Evolutionary conservation across 306 rosid species (phyloP).

Genomic region (Lupinus albus): DNA sequence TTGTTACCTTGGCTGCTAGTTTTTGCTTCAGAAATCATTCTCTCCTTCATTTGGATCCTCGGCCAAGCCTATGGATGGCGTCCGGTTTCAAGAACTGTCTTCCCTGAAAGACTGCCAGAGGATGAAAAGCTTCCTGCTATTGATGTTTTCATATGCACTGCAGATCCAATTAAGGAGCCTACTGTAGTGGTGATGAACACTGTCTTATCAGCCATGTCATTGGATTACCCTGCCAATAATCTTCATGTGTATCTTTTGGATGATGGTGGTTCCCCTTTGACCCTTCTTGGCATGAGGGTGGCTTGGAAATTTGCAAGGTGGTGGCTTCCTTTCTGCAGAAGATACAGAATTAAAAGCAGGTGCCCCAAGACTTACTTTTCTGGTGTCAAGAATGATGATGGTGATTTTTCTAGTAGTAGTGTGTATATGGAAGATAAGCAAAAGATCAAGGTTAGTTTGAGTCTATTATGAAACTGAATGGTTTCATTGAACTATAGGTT

Average conservation of each 20-base stretch:
- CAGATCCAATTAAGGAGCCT: constrained; percentile 72
- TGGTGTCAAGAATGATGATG: constrained; percentile 33
- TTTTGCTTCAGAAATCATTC: constrained; percentile 59
- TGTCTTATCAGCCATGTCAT: constrained; percentile 67
- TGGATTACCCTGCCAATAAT: constrained; percentile 71
- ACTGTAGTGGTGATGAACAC: constrained; percentile 70
- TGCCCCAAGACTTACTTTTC: constrained; percentile 71
- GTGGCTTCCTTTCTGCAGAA: constrained; percentile 76
- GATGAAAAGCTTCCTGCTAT: constrained; percentile 61
- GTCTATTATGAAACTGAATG: too few relatives aligned
- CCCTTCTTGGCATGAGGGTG: constrained; percentile 49
- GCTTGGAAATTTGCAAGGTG: constrained; percentile 57
- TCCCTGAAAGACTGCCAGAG: constrained; percentile 59
- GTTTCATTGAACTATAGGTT: constrained; percentile 7
- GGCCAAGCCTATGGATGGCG: constrained; percentile 60
- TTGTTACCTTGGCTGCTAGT: constrained; percentile 56
- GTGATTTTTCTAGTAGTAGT: constrained; percentile 31
- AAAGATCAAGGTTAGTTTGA: constrained; percentile 42
- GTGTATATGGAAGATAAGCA: constrained; percentile 46
- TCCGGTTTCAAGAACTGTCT: constrained; percentile 49
- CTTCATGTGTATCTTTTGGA: constrained; percentile 73
- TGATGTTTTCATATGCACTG: constrained; percentile 72
- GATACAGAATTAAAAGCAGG: constrained; percentile 46
- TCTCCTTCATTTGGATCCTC: constrained; percentile 73
- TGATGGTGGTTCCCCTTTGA: constrained; percentile 61